Percentiles rank a stretch among this genome's conserved stretches.
phyloP scores from a whole-genome alignment of 192 early-diverging fungal genomes.

The Umbelopsis isabellina region DNA sequence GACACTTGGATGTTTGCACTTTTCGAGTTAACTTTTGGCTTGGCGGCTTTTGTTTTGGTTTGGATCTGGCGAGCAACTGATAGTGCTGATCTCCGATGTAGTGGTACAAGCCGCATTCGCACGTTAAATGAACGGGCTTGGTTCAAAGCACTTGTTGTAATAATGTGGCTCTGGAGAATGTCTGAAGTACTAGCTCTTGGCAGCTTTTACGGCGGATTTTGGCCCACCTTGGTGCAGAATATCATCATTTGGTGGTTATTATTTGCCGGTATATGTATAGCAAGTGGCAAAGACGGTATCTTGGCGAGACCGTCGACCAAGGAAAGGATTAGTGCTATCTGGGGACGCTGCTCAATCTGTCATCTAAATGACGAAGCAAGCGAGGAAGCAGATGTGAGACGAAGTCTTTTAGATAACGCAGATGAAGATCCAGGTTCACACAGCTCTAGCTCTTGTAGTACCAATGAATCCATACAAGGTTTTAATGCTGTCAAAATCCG shows the following conservation, averaged over 20 bases:
- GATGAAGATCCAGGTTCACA: conserved; percentile 12
- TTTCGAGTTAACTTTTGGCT: conserved; percentile 17
- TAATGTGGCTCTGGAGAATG: conserved; percentile 38
- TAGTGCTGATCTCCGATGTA: conserved; percentile 24
- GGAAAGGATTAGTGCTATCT: conserved; percentile 13
- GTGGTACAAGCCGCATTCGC: not conserved
- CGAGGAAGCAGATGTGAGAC: not conserved
- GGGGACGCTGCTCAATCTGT: conserved; percentile 13
- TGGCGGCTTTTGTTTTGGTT: conserved; percentile 28
- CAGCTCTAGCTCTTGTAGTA: conserved; percentile 2
- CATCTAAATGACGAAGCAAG: not conserved
- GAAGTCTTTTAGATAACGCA: conserved; percentile 7
- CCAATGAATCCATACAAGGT: conserved; percentile 9
- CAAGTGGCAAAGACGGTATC: conserved; percentile 4
- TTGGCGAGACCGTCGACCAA: not conserved
- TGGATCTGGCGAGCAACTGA: conserved; percentile 28
- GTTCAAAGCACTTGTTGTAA: conserved; percentile 24
- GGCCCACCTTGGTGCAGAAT: conserved; percentile 38
- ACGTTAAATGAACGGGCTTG: conserved; percentile 22
- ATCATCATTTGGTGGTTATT: conserved; percentile 31
- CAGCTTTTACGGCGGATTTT: conserved; percentile 39
- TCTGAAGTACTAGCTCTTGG: conserved; percentile 32
- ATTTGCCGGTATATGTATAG: conserved; percentile 26
- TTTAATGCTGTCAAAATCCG: conserved; percentile 13
- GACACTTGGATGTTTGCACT: conserved; percentile 54